Percentiles rank a stretch among this genome's conserved stretches.
phyloP scores from a whole-genome alignment of 768 basidiomycete genomes.

The Pholiota microspora region DNA sequence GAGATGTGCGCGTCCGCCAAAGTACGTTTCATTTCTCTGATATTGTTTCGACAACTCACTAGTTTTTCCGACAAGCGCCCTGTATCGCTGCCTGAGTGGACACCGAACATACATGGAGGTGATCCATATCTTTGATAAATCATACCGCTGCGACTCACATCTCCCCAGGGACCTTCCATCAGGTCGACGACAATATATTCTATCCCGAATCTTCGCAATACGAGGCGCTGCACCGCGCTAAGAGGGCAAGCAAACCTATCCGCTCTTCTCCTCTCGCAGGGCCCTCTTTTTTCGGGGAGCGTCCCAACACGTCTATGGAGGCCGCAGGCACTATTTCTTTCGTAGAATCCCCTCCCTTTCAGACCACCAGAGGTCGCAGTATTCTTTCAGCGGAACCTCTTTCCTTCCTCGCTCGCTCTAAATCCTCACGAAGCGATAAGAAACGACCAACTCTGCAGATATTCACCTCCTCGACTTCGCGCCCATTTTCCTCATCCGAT shows the following conservation, averaged over 20 bases:
- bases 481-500: background rate
- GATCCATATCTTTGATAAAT: background rate
- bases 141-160: background rate
- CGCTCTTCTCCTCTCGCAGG: constrained; percentile 6
- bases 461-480: background rate
- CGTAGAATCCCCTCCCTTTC: background rate
- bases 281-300: background rate
- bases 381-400: background rate
- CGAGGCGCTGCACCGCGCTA: background rate
- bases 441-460: background rate
- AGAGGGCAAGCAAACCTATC: background rate
- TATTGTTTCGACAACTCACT: background rate
- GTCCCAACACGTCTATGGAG: background rate
- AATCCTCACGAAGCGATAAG: background rate
- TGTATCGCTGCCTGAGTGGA: background rate
- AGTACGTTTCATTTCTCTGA: background rate
- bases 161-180: background rate
- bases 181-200: background rate
- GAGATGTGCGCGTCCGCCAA: background rate
- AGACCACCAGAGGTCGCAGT: background rate
- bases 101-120: background rate
- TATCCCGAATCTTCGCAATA: background rate
- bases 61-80: background rate
- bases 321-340: background rate
- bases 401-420: background rate